Evolutionary conservation across 139 green algal genomes (phyloP), one percentile per base, ranked within the genome.

Genomic region (Astrephomene gubernaculifera): DNA sequence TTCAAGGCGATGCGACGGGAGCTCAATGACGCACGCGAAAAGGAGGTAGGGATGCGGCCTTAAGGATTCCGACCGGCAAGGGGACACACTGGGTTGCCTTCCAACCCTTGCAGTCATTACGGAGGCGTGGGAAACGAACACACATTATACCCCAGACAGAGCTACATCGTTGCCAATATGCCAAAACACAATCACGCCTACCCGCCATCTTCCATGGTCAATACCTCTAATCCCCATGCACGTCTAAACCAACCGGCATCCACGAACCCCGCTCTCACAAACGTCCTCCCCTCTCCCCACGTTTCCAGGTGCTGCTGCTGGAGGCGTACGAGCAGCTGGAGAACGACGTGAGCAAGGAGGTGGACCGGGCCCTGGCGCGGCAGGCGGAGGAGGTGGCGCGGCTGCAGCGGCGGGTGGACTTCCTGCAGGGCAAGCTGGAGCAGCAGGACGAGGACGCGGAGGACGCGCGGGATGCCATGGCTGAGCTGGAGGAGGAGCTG

Each of bases 251-350:
- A n/a, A n/a, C n/a, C n/a, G n/a, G n/a, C n/a, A n/a, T n/a, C n/a
- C n/a, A n/a, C n/a, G n/a, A n/a, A n/a, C n/a, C n/a, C n/a, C n/a
- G n/a, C n/a, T n/a, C n/a, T n/a, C n/a, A n/a, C n/a, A n/a, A n/a
- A n/a, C n/a, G n/a, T n/a, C n/a, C n/a, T n/a, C n/a, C n/a, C n/a
- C n/a, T n/a, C n/a, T n/a, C n/a, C n/a, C n/a, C n/a, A n/a, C n/a
- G n/a, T n/a, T n/a, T n/a, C n/a, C 76, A 95, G 92, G 84, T 94
- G 6, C 82, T 96, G 73, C 86, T 96, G 80, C 86, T 96, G 71
- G 94, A 96, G 84, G 94, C 93, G 14, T 97, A 96, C 70, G 94
- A 96, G 81, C 92, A 95, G 83, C 89, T 97, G 71, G 94, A 97
- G 86, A 76, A 84, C 67, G 93, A 95, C 82, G 79, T 92, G 25